These are phyloP conservation scores for Candida silvatica DNA, from an alignment of 805 yeast species.

Conservation along the genomic window DNA sequence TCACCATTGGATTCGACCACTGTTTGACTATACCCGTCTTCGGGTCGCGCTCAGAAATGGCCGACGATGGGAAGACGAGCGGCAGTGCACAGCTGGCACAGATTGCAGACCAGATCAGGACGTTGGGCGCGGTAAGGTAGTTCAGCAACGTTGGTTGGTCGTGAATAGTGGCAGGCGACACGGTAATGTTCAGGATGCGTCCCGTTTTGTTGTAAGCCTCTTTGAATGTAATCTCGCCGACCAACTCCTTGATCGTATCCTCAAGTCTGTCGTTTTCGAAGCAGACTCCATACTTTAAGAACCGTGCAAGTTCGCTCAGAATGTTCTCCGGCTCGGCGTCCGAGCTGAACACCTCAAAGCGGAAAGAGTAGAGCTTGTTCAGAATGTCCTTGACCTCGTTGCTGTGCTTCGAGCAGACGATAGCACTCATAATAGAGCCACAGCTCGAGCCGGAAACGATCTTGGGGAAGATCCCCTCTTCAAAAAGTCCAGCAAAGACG, in stretches of 20 bases:
- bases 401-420: slow-evolving; percentile 71
- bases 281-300: slow-evolving; percentile 83
- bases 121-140: slow-evolving; percentile 74
- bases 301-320: slow-evolving; percentile 43
- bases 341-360: slow-evolving; percentile 42
- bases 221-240: slow-evolving; percentile 87
- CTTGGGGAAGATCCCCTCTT: slow-evolving; percentile 69
- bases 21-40: slow-evolving; percentile 64
- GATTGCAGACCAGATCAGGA: slow-evolving; percentile 79
- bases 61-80: slow-evolving; percentile 78
- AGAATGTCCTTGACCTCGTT: slow-evolving; percentile 58
- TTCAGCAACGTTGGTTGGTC: slow-evolving; percentile 85
- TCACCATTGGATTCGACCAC: slow-evolving; percentile 72
- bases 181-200: slow-evolving; percentile 86
- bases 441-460: slow-evolving; percentile 93
- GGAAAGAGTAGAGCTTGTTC: slow-evolving; percentile 49
- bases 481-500: slow-evolving; percentile 71
- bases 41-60: slow-evolving; percentile 76
- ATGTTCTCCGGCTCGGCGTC: slow-evolving; percentile 43
- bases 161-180: slow-evolving; percentile 82
- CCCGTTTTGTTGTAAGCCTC: slow-evolving; percentile 95
- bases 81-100: slow-evolving; percentile 95
- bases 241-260: slow-evolving; percentile 63
- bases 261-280: slow-evolving; percentile 69
- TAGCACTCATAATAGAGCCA: slow-evolving; percentile 90